A percentile compares a stretch with the other conserved stretches of the same genome.
Conservation (phyloP, 1,284 basidiomycete genomes). For the Omphalotus olearius region DNA sequence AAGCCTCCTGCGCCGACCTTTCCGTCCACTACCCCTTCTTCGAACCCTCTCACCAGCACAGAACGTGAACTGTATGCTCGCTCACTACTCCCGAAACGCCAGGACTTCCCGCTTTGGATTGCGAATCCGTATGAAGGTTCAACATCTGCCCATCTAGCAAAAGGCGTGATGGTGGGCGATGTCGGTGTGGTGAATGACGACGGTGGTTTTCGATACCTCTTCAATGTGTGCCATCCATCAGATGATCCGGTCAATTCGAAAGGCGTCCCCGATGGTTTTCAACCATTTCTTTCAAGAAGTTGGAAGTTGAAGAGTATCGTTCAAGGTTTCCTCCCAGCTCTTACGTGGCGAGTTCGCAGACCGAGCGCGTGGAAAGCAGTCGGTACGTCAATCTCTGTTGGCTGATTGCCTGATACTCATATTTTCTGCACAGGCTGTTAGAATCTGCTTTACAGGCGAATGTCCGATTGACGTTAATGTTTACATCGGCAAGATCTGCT, state of each 20-base stretch:
- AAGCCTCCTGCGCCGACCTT: too few relatives aligned
- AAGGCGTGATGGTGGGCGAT: not conserved
- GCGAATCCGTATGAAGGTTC: not conserved
- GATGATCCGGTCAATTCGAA: not conserved
- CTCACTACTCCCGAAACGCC: not conserved
- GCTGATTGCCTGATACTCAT: too few relatives aligned
- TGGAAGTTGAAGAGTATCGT: too few relatives aligned
- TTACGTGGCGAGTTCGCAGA: too few relatives aligned
- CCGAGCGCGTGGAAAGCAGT: too few relatives aligned
- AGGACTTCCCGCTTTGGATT: not conserved
- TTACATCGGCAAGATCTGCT: not conserved
- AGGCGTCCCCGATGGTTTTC: not conserved
- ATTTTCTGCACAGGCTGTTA: too few relatives aligned
- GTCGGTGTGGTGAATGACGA: not conserved
- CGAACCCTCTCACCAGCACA: not conserved
- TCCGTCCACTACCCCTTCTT: too few relatives aligned
- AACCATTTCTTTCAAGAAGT: not conserved
- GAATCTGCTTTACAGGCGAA: too few relatives aligned
- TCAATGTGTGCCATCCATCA: not conserved
- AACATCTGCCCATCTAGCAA: not conserved
- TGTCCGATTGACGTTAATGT: not conserved
- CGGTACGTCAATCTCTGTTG: too few relatives aligned
- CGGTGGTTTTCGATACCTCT: slow-evolving; percentile 1
- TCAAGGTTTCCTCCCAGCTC: too few relatives aligned
- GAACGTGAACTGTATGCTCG: not conserved